Percentiles rank a stretch among this genome's conserved stretches.
Evolutionary conservation across 805 yeast species (phyloP).

Genomic region (Candida multigemmis): DNA sequence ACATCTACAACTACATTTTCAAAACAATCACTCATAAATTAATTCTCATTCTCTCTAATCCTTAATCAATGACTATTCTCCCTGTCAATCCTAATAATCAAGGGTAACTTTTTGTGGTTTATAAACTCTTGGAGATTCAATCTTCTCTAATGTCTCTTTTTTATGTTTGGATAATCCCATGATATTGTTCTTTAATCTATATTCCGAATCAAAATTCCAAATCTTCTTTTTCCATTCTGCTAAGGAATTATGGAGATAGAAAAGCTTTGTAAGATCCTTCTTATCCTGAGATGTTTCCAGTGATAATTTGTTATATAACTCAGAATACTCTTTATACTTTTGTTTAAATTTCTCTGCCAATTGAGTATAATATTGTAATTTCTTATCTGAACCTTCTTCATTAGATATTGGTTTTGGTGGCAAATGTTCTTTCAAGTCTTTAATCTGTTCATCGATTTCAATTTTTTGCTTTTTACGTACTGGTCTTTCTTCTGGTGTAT

Average conservation of each 20-base stretch:
- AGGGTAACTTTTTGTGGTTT: no score
- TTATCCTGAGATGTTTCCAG: conserved; percentile 4
- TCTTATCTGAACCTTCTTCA: conserved; percentile 6
- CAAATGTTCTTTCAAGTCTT: conserved; percentile 7
- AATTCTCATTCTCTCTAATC: no score
- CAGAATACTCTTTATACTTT: conserved; percentile 41
- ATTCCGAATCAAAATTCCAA: conserved; percentile 37
- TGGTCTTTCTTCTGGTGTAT: conserved; percentile 3
- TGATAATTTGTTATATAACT: conserved; percentile 25
- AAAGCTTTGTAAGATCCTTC: conserved; percentile 28
- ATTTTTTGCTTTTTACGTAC: conserved; percentile 1
- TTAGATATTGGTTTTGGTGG: conserved; percentile 10
- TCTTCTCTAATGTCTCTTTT: no score
- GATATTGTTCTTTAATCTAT: conserved; percentile 19
- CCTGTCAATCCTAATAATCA: no score
- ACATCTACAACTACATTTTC: no score
- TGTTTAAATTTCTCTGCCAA: conserved; percentile 39
- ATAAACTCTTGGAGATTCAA: no score
- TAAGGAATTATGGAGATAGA: conserved; percentile 42
- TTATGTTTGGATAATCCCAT: conserved; percentile 32
- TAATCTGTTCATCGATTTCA: conserved; percentile 5
- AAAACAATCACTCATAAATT: no score
- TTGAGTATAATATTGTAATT: conserved; percentile 27
- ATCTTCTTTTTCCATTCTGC: conserved; percentile 48
- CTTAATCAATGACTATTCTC: no score